phyloP scores from a whole-genome alignment of 805 yeast species.

The Komagataella phaffii region DNA sequence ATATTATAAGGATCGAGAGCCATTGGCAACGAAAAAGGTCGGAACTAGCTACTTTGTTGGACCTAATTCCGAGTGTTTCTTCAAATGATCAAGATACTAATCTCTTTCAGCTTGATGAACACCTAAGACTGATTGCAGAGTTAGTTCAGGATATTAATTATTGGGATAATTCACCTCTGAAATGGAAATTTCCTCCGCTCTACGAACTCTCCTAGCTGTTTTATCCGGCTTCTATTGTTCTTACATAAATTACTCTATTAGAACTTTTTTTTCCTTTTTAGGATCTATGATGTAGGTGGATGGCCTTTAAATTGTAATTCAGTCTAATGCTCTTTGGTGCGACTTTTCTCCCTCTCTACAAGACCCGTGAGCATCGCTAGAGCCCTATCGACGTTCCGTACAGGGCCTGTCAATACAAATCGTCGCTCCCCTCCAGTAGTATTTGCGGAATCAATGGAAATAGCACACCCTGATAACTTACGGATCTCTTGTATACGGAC shows the following conservation, averaged over 20 bases:
- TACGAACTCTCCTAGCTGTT: conserved; percentile 2
- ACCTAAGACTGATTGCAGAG: background rate
- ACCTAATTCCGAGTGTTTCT: background rate
- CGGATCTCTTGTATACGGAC: conserved; percentile 78
- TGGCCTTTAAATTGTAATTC: background rate
- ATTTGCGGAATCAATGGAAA: conserved; percentile 61
- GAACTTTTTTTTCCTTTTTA: background rate
- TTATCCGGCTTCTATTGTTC: background rate
- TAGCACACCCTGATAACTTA: conserved; percentile 63
- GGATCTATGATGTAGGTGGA: background rate
- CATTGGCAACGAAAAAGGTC: background rate
- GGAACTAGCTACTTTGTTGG: background rate
- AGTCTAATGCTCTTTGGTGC: conserved; percentile 3
- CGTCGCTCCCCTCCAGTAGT: conserved; percentile 50
- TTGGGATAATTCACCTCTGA: conserved; percentile 5
- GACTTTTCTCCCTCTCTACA: conserved; percentile 36
- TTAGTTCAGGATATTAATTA: background rate
- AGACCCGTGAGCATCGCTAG: conserved; percentile 39
- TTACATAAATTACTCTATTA: background rate
- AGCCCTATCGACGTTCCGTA: conserved; percentile 44
- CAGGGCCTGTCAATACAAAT: conserved; percentile 58
- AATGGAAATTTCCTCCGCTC: conserved; percentile 9
- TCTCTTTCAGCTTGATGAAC: background rate
- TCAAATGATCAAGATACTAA: background rate
- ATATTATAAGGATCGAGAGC: background rate